phyloP scores from a whole-genome alignment of 495 filamentous ascomycete species.

The Penicillium taxi region DNA sequence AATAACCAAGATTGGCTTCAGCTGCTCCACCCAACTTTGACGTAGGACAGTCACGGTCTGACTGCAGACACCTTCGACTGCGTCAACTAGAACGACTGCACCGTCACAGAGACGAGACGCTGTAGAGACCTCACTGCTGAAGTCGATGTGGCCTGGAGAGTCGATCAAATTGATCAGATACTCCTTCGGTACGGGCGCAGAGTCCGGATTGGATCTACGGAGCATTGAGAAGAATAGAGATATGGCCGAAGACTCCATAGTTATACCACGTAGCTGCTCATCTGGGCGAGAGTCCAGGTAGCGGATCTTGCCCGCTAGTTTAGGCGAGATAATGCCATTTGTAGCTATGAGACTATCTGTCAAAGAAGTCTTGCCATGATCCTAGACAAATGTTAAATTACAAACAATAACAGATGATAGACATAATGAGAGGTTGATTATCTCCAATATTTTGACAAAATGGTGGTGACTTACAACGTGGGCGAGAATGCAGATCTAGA shows the following conservation, averaged over 20 bases:
- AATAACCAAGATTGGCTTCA: conserved; percentile 90
- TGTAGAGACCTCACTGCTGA: conserved; percentile 96
- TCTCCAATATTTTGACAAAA: background rate
- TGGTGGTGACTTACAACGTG: conserved; percentile 65
- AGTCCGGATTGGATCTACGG: conserved; percentile 58
- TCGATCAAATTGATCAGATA: conserved; percentile 98
- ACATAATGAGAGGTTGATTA: conserved; percentile 1
- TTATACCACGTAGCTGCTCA: conserved; percentile 94
- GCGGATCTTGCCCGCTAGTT: conserved; percentile 93
- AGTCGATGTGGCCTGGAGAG: conserved; percentile 96
- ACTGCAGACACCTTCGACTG: conserved; percentile 95
- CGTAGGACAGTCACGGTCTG: conserved; percentile 96
- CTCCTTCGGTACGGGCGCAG: conserved; percentile 63
- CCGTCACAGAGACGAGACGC: conserved; percentile 93
- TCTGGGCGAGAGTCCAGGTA: conserved; percentile 96
- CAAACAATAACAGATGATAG: background rate
- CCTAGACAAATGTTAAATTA: conserved; percentile 29
- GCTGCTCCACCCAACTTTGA: conserved; percentile 91
- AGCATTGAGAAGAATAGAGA: conserved; percentile 93
- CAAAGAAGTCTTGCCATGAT: conserved; percentile 97
- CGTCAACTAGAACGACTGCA: conserved; percentile 91
- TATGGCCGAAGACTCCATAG: conserved; percentile 98
- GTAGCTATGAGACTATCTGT: conserved; percentile 95
- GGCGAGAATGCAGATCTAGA: conserved; percentile 90
- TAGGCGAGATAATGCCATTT: conserved; percentile 98